Percentiles rank a stretch among this genome's conserved stretches.
These are phyloP conservation scores for Phaseolus coccineus DNA, from an alignment of 331 rosid genomes.

Conservation along the genomic window DNA sequence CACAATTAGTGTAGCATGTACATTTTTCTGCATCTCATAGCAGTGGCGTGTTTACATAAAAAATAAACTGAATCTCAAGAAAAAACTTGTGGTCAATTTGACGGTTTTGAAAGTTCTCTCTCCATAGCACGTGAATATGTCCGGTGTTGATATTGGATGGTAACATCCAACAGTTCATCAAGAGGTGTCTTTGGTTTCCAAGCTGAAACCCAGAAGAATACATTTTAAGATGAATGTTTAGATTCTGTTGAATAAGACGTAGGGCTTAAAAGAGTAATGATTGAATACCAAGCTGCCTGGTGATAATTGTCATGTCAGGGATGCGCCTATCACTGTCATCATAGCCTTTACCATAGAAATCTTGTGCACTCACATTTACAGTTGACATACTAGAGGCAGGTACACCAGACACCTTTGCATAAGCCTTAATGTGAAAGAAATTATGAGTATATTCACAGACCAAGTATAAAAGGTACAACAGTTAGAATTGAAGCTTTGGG, in stretches of 20 bases:
- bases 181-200: constrained; percentile 87
- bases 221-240: constrained; percentile 14
- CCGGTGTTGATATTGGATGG: constrained; percentile 83
- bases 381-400: constrained; percentile 67
- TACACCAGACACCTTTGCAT: constrained; percentile 73
- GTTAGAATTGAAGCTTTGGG: background rate
- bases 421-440: constrained; percentile 53
- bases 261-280: background rate
- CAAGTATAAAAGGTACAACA: background rate
- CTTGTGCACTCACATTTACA: constrained; percentile 66
- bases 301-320: constrained; percentile 87
- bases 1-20: constrained; percentile 44
- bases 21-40: constrained; percentile 35
- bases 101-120: constrained; percentile 64
- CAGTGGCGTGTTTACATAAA: constrained; percentile 32
- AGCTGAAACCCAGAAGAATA: constrained; percentile 49
- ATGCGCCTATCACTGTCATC: constrained; percentile 91
- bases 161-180: constrained; percentile 73
- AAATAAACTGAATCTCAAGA: constrained; percentile 18
- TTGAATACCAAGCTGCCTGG: constrained; percentile 78
- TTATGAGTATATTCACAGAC: background rate
- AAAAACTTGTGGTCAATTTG: constrained; percentile 39
- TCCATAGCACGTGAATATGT: constrained; percentile 77
- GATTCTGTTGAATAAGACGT: constrained; percentile 23
- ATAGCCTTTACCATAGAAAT: constrained; percentile 87